Percentiles rank a stretch among this genome's conserved stretches.
These are phyloP conservation scores for Rutstroemia sp. DNA, from an alignment of 2,329 filamentous ascomycete species.

Conservation along the genomic window DNA sequence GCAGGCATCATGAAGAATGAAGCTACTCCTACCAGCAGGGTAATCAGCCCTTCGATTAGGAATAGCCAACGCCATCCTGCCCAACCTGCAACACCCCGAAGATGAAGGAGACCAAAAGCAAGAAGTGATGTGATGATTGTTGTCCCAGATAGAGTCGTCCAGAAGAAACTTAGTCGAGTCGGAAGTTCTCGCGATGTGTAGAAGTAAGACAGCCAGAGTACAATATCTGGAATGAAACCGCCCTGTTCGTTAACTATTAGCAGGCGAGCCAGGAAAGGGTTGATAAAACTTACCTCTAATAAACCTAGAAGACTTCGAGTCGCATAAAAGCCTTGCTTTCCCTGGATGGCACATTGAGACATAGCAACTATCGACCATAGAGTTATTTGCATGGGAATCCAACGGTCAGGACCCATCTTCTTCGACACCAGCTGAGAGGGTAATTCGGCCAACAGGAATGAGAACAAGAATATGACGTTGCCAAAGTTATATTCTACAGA, in stretches of 20 bases:
- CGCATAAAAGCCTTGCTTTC: conserved; percentile 36
- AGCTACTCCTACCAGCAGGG: conserved; percentile 43
- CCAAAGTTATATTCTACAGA: conserved; percentile 20
- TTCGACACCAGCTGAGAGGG: conserved; percentile 42
- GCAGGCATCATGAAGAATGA: conserved; percentile 51
- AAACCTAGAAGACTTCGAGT: conserved; percentile 32
- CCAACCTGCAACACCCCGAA: conserved; percentile 42
- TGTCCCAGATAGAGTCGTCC: conserved; percentile 51
- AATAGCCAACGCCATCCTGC: conserved; percentile 50
- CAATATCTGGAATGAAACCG: conserved; percentile 56
- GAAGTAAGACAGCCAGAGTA: conserved; percentile 67
- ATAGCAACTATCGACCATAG: conserved; percentile 42
- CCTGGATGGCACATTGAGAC: conserved; percentile 37
- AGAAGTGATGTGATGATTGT: conserved; percentile 40
- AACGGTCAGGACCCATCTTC: conserved; percentile 40
- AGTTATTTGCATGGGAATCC: conserved; percentile 45
- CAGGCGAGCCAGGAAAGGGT: not conserved
- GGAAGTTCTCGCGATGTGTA: conserved; percentile 67
- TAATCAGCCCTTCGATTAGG: conserved; percentile 48
- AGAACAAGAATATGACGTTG: conserved; percentile 33
- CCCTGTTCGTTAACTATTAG: conserved; percentile 31
- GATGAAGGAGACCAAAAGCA: conserved; percentile 48
- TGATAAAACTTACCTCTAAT: conserved; percentile 23
- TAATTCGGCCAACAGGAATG: conserved; percentile 39
- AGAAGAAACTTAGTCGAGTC: conserved; percentile 60